Evolutionary conservation across 768 basidiomycete genomes (phyloP).

Genomic region (Thelephora aurantiotincta): DNA sequence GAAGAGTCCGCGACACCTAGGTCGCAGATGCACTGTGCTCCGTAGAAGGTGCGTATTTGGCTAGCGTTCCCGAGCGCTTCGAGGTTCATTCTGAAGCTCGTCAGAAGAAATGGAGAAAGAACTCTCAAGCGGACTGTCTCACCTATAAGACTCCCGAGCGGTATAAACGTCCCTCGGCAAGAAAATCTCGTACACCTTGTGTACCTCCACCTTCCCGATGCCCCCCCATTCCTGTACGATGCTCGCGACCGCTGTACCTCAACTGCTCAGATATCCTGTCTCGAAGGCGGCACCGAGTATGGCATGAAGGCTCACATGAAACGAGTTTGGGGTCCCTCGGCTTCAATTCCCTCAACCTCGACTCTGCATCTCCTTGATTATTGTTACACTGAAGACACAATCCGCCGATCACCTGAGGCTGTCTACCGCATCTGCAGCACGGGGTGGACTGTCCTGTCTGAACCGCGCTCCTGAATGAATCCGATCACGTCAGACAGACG

Average conservation of each 20-base stretch:
- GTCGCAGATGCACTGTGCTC: constrained; percentile 56
- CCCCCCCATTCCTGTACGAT: constrained; percentile 39
- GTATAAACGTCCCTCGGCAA: constrained; percentile 16
- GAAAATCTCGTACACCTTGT: constrained; percentile 42
- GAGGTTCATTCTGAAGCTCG: neutral
- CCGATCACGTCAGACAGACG: neutral
- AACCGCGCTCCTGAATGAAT: constrained; percentile 33
- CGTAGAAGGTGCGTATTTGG: constrained; percentile 46
- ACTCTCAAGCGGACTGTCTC: constrained; percentile 5
- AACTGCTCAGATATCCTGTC: neutral
- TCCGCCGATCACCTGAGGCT: constrained; percentile 31
- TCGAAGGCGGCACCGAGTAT: too few relatives aligned
- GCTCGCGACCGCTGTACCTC: constrained; percentile 23
- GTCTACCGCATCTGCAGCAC: constrained; percentile 33
- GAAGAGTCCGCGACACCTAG: constrained; percentile 36
- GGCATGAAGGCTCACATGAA: too few relatives aligned
- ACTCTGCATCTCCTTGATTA: constrained; percentile 23
- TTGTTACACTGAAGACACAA: constrained; percentile 41
- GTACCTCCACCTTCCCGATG: constrained; percentile 27
- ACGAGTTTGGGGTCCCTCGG: too few relatives aligned
- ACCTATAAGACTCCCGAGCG: constrained; percentile 38
- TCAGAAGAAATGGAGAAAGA: neutral
- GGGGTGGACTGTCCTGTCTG: constrained; percentile 29
- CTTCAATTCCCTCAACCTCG: constrained; percentile 25
- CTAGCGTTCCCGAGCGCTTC: constrained; percentile 21